phyloP scores from a whole-genome alignment of 1,284 basidiomycete genomes.

The Ustilago hordei region DNA sequence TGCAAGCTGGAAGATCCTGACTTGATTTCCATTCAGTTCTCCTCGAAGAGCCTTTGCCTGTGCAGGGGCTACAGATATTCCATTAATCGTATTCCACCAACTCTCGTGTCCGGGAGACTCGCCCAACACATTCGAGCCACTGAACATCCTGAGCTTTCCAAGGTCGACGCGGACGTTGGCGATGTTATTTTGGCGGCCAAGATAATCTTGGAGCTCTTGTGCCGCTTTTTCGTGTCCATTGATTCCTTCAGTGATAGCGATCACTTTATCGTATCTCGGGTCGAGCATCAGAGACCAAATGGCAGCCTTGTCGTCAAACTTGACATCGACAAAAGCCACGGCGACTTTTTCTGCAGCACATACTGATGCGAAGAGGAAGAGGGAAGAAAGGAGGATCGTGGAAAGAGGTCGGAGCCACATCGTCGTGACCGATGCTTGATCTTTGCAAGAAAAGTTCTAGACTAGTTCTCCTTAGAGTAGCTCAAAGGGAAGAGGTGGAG shows the following conservation, averaged over 20 bases:
- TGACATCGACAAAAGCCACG: conserved; percentile 41
- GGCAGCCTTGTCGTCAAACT: conserved; percentile 48
- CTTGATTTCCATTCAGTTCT: conserved; percentile 13
- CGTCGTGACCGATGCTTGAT: not conserved
- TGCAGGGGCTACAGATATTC: not conserved
- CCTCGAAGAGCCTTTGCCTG: not conserved
- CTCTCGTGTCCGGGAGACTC: conserved; percentile 14
- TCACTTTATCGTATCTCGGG: conserved; percentile 17
- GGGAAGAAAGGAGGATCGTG: not conserved
- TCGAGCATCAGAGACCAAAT: conserved; percentile 36
- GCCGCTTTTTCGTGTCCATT: conserved; percentile 25
- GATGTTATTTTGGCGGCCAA: conserved; percentile 12
- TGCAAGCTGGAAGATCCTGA: conserved; percentile 38
- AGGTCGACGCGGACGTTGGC: not conserved
- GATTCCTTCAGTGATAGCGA: conserved; percentile 35
- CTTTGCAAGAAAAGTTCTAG: no score
- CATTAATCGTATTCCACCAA: conserved; percentile 17
- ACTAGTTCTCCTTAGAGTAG: no score
- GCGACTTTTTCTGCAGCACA: conserved; percentile 11
- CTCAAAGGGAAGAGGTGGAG: not conserved
- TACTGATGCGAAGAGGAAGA: not conserved
- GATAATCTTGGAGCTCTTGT: conserved; percentile 20
- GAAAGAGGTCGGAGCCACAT: conserved; percentile 19
- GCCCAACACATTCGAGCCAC: conserved; percentile 2
- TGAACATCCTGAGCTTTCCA: conserved; percentile 17